Evolutionary conservation across 2,329 filamentous ascomycete species (phyloP), one percentile per base, ranked within the genome.

Genomic region (Cladosporium velox): DNA sequence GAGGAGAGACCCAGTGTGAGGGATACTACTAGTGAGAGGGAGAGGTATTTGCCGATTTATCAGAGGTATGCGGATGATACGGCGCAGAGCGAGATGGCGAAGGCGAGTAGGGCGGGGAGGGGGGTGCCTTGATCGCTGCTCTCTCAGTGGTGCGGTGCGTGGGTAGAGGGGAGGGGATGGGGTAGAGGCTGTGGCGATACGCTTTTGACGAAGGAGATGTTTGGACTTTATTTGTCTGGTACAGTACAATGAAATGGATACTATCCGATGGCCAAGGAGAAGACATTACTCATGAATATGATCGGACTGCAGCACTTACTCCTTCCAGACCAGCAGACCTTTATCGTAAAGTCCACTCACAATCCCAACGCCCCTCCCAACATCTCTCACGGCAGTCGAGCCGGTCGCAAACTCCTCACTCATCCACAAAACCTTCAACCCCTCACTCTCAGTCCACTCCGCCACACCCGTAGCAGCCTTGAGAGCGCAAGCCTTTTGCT

Each of bases 31-130:
- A 93, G 90, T 73, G 87, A 88, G 21, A 84, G 83, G 63, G 85
- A 89, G 68, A 79, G 87, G 73, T 93, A 92, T 74, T 75, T 91
- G 67, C 83, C 85, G 11, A 88, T 90, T 18, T 93, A 92, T 76
- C 77, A 82, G 72, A 67, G 79, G 62, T 82, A 82, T 77, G 81
- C 81, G 35, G 79, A 82, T 69, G 77, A 83, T 70, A 77, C 73
- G 57, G 81, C 81, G 51, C 79, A 81, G 75, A 80, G 77, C 62
- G 80, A 83, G 73, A 69, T 83, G 65, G 81, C 81, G 21, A 83
- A 83, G 73, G 80, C 81, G 34, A 81, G 79, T 34, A 77, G 90
- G 70, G 81, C 84, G 66, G 89, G 90, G 0, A 83, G 81, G 65
- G 84, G 81, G 12, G 82, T 92, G 65, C 90, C 90, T 4, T 89